Conservation (phyloP, 225 moss, liverwort and hornwort species). For the Bryoerythrophyllum caledonicum region DNA sequence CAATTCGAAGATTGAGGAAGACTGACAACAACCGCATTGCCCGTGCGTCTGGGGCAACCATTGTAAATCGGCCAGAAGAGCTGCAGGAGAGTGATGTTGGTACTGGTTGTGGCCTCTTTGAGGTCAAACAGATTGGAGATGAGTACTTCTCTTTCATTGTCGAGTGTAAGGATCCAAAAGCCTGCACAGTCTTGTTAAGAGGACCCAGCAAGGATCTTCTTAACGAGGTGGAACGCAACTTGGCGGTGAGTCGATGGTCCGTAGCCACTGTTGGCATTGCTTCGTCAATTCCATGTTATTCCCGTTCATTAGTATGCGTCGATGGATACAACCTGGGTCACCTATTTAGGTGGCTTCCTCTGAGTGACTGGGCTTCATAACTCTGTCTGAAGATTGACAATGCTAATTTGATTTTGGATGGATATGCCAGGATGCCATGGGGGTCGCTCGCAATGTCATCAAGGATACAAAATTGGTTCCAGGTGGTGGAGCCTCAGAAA, state of each 20-base stretch:
- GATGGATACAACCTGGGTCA: neutral
- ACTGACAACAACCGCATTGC: slow-evolving; percentile 77
- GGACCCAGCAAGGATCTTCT: slow-evolving; percentile 72
- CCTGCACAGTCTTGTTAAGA: slow-evolving; percentile 66
- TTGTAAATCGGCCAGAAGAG: slow-evolving; percentile 68
- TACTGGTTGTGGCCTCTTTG: slow-evolving; percentile 58
- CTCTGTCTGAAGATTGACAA: neutral
- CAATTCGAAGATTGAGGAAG: slow-evolving; percentile 69
- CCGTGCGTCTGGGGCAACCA: slow-evolving; percentile 70
- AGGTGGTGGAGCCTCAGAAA: slow-evolving; percentile 73
- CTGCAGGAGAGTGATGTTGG: slow-evolving; percentile 74
- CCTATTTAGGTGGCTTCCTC: neutral
- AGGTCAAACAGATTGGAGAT: slow-evolving; percentile 70
- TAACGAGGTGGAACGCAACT: slow-evolving; percentile 76
- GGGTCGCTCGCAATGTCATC: slow-evolving; percentile 73
- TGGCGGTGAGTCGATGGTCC: slow-evolving; percentile 42
- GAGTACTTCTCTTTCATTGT: slow-evolving; percentile 71
- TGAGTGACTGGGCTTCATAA: neutral
- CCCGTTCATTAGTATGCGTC: neutral
- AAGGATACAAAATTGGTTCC: slow-evolving; percentile 77
- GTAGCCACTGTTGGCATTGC: neutral
- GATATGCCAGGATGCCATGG: slow-evolving; percentile 64
- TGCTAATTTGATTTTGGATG: slow-evolving; percentile 16
- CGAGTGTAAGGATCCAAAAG: slow-evolving; percentile 67
- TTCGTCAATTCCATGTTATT: neutral